Evolutionary conservation across 139 green algal species (phyloP).

Genomic region (Auxenochlorella pyrenoidosa): DNA sequence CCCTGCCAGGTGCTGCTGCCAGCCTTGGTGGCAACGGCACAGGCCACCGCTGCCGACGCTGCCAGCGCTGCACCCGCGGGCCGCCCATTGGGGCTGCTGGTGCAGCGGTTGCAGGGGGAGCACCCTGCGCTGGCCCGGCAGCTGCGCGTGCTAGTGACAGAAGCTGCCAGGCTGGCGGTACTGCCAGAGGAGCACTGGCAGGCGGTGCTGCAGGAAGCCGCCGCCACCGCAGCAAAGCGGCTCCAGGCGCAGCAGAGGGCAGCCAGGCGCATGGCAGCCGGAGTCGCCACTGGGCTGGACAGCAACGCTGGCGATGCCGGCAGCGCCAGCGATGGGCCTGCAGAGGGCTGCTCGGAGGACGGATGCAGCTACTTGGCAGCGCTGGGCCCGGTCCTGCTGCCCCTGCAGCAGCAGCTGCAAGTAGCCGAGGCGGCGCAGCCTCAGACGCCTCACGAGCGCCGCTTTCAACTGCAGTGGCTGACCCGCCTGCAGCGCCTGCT

Average conservation of each 20-base stretch:
- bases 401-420: slow-evolving; percentile 62
- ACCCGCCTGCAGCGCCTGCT: slow-evolving; percentile 36
- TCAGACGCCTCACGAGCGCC: slow-evolving; percentile 45
- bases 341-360: background rate
- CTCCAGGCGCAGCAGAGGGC: slow-evolving; percentile 48
- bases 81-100: slow-evolving; percentile 26
- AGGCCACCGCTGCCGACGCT: background rate
- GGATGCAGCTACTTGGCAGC: slow-evolving; percentile 35
- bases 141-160: slow-evolving; percentile 40
- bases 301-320: background rate
- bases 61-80: slow-evolving; percentile 34
- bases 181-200: slow-evolving; percentile 78
- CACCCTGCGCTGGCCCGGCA: slow-evolving; percentile 17
- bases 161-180: slow-evolving; percentile 59
- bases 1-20: slow-evolving; percentile 73
- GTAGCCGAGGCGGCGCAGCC: slow-evolving; percentile 19
- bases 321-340: background rate
- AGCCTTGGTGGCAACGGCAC: slow-evolving; percentile 46
- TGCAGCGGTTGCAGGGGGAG: background rate
- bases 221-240: slow-evolving; percentile 13
- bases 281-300: background rate
- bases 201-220: slow-evolving; percentile 39
- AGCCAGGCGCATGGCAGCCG: slow-evolving; percentile 42
- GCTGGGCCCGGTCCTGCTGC: slow-evolving; percentile 21
- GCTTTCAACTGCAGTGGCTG: slow-evolving; percentile 49